Conservation (phyloP, 139 green algal genomes). For the Chlamydomonas eustigma region DNA sequence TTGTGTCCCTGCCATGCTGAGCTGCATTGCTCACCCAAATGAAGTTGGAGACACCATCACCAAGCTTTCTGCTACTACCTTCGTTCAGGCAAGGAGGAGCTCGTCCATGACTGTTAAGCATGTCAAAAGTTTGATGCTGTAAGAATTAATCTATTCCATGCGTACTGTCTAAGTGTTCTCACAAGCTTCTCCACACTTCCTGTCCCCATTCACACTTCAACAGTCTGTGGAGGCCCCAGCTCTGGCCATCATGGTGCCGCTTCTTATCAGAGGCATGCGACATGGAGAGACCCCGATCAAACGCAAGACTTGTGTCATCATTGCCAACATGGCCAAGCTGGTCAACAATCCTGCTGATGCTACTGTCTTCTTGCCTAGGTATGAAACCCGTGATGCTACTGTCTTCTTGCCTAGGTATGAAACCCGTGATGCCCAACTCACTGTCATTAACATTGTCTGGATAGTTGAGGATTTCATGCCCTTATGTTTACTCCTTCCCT, state of each 20-base stretch:
- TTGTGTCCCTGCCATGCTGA: constrained; percentile 75
- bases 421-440: no score
- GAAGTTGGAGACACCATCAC: constrained; percentile 76
- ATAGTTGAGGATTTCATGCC: no score
- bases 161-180: background rate
- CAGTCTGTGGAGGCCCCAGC: constrained; percentile 69
- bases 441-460: no score
- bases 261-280: constrained; percentile 65
- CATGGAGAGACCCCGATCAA: constrained; percentile 70
- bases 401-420: constrained; percentile 71
- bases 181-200: constrained; percentile 76
- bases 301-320: constrained; percentile 83
- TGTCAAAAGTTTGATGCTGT: background rate
- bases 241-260: constrained; percentile 84
- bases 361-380: constrained; percentile 71
- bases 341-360: constrained; percentile 79
- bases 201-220: constrained; percentile 84
- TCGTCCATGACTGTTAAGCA: background rate
- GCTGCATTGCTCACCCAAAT: constrained; percentile 64
- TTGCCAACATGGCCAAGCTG: constrained; percentile 93
- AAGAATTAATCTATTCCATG: background rate
- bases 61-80: constrained; percentile 85
- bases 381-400: constrained; percentile 61
- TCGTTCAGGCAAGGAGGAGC: constrained; percentile 62
- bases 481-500: no score